Percentiles rank a stretch among this genome's conserved stretches.
phyloP scores from a whole-genome alignment of 2,329 filamentous ascomycete species.

The Diaporthe destruens region DNA sequence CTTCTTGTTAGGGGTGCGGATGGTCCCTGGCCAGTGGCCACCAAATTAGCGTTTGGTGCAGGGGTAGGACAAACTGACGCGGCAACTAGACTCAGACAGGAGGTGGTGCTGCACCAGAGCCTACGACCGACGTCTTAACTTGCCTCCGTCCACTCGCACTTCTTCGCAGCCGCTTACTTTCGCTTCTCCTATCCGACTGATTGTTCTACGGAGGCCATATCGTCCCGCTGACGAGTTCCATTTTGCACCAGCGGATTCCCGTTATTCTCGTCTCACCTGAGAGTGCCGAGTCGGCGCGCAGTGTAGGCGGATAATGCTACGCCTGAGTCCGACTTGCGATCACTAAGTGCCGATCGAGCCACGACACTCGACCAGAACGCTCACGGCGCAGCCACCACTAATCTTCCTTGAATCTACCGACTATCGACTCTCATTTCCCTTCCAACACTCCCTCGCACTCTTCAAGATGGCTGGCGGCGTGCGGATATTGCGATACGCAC shows the following conservation, averaged over 20 bases:
- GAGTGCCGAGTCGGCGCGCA: conserved; percentile 22
- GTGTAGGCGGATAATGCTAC: conserved; percentile 22
- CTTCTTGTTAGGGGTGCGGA: conserved; percentile 6
- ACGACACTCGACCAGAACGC: conserved; percentile 34
- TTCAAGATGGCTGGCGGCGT: conserved; percentile 73
- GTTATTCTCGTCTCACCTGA: background rate
- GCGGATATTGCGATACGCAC: conserved; percentile 81
- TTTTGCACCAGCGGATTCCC: background rate
- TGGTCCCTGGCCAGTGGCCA: background rate
- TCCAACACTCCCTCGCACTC: conserved; percentile 32
- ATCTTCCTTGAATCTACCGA: conserved; percentile 31
- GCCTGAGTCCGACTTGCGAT: conserved; percentile 15
- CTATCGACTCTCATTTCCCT: conserved; percentile 14
- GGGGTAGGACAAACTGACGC: conserved; percentile 33
- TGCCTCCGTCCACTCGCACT: conserved; percentile 23
- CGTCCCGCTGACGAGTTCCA: background rate
- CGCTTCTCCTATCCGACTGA: conserved; percentile 12
- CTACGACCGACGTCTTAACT: conserved; percentile 10
- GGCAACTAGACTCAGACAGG: conserved; percentile 29
- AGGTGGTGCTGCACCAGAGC: conserved; percentile 7
- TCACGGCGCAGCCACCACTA: conserved; percentile 32
- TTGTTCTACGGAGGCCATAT: background rate
- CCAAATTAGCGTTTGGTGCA: conserved; percentile 19
- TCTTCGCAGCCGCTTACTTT: conserved; percentile 1
- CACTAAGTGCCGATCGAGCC: conserved; percentile 27